Percentiles rank a stretch among this genome's conserved stretches.
Evolutionary conservation across 306 rosid genomes (phyloP).

Genomic region (Vigna mungo): DNA sequence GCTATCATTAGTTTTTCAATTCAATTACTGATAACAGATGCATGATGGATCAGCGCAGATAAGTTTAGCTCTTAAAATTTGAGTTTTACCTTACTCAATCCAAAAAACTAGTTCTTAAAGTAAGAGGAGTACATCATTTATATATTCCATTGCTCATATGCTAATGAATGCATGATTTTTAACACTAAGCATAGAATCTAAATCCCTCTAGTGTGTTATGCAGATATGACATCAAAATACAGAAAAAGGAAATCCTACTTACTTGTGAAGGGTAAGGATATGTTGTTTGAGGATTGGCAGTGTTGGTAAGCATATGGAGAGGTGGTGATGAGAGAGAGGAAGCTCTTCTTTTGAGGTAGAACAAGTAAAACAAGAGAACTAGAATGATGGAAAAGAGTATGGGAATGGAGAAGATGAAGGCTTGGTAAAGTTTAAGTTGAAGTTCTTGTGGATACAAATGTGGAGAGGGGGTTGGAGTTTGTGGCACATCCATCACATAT

Average conservation of each 20-base stretch:
- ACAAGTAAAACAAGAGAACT: slow-evolving; percentile 76
- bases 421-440: slow-evolving; percentile 87
- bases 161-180: background rate
- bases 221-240: background rate
- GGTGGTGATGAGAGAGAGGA: slow-evolving; percentile 62
- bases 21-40: slow-evolving; percentile 11
- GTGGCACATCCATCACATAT: slow-evolving; percentile 58
- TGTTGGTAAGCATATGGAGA: slow-evolving; percentile 50
- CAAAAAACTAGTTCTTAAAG: too few relatives aligned
- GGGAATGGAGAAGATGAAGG: slow-evolving; percentile 92
- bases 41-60: slow-evolving; percentile 2
- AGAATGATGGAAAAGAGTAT: slow-evolving; percentile 84
- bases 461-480: slow-evolving; percentile 57
- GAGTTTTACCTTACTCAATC: too few relatives aligned
- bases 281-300: slow-evolving; percentile 45
- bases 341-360: slow-evolving; percentile 90
- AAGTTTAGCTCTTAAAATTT: background rate
- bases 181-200: background rate
- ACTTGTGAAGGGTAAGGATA: slow-evolving; percentile 54
- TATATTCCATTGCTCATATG: background rate
- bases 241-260: slow-evolving; percentile 26
- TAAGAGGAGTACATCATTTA: background rate
- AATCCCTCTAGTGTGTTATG: background rate
- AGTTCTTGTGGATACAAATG: slow-evolving; percentile 79
- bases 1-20: slow-evolving; percentile 20